Percentiles rank a stretch among this genome's conserved stretches.
These are phyloP conservation scores for Solanum hybrid DNA, from an alignment of 305 asterid species.

Conservation along the genomic window DNA sequence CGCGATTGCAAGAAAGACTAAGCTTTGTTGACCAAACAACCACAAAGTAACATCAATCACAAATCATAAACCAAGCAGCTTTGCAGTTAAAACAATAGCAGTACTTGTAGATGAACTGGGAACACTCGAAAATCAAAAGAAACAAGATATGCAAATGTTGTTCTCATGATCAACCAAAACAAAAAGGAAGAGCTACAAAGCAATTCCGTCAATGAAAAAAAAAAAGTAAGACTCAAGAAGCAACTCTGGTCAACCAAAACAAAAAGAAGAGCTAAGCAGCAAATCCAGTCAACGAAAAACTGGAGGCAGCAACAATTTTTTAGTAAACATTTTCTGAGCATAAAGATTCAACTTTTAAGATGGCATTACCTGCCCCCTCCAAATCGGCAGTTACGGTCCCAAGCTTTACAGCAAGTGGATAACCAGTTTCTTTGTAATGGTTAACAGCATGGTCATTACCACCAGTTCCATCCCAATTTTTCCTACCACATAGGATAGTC, in stretches of 20 bases:
- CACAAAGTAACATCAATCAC: background rate
- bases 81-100: background rate
- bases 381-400: constrained; percentile 95
- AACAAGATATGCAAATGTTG: background rate
- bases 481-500: constrained; percentile 85
- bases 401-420: constrained; percentile 96
- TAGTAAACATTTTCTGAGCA: background rate
- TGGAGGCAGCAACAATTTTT: background rate
- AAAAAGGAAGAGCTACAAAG: background rate
- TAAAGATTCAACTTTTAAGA: constrained; percentile 9
- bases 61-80: background rate
- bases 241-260: background rate
- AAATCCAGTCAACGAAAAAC: background rate
- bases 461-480: constrained; percentile 90
- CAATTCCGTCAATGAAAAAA: background rate
- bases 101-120: background rate
- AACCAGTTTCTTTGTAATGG: constrained; percentile 51
- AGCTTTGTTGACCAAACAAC: background rate
- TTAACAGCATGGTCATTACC: constrained; percentile 93
- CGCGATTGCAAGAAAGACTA: background rate
- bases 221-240: background rate
- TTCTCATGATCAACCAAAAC: constrained; percentile 4
- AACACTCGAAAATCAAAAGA: background rate
- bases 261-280: background rate
- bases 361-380: constrained; percentile 83